Conservation (phyloP, 768 basidiomycete genomes). For the Trametes punicea region DNA sequence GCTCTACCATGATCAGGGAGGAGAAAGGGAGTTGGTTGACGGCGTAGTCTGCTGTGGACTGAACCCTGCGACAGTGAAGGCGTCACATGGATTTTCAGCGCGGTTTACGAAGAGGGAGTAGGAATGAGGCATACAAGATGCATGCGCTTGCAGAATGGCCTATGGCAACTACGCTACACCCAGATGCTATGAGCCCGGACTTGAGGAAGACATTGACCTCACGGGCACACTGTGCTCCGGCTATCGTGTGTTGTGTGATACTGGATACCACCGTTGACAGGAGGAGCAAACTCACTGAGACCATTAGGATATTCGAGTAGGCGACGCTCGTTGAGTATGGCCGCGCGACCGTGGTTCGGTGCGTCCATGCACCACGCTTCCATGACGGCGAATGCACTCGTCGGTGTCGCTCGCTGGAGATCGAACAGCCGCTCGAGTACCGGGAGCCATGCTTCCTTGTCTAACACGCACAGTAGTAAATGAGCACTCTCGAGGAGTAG, state of each 20-base stretch:
- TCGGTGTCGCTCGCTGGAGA: neutral
- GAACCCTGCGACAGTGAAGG: too few species aligned
- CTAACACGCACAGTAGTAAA: neutral
- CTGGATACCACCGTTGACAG: too few species aligned
- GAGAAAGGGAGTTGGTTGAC: neutral
- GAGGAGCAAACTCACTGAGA: neutral
- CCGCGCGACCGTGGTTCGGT: conserved; percentile 12
- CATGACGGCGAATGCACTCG: neutral
- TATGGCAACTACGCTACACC: neutral
- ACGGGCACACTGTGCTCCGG: neutral
- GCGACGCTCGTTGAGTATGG: neutral
- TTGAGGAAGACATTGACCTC: neutral
- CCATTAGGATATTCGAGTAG: neutral
- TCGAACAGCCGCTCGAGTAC: conserved; percentile 3
- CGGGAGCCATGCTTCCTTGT: conserved; percentile 6
- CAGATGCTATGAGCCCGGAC: neutral
- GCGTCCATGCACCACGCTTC: conserved; percentile 10
- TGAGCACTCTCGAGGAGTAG: too few species aligned
- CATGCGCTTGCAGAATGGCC: conserved; percentile 1
- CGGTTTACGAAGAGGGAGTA: too few species aligned
- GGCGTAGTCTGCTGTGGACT: neutral
- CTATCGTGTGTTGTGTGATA: neutral
- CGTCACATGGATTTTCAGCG: too few species aligned
- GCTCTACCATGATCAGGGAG: conserved; percentile 11
- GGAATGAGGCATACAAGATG: neutral